Evolutionary conservation across 2,329 filamentous ascomycete genomes (phyloP).

Genomic region (Calonectria pteridis): DNA sequence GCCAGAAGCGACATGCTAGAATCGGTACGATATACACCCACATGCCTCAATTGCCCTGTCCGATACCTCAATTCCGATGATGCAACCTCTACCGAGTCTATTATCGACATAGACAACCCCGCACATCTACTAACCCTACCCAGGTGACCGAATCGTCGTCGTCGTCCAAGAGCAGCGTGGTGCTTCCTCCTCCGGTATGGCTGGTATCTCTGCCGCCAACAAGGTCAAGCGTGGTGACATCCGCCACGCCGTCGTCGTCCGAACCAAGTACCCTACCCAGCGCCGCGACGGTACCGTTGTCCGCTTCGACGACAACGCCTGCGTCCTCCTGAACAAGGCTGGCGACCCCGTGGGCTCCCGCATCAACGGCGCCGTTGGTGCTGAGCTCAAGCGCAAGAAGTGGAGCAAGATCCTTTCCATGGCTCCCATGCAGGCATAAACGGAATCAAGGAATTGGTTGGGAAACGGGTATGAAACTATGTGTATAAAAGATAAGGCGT

Average conservation of each 20-base stretch:
- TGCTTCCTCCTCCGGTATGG: constrained; percentile 77
- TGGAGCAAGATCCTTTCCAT: constrained; percentile 99
- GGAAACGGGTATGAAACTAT: constrained; percentile 2
- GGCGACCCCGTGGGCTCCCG: constrained; percentile 95
- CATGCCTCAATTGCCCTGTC: neutral
- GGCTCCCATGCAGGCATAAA: constrained; percentile 77
- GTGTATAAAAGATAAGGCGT: constrained; percentile 33
- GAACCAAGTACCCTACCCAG: constrained; percentile 89
- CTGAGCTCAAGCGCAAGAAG: constrained; percentile 89
- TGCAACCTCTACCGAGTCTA: neutral
- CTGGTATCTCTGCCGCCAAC: constrained; percentile 80
- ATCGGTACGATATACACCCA: constrained; percentile 74
- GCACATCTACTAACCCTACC: constrained; percentile 3
- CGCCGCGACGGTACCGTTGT: constrained; percentile 90
- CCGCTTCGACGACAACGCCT: constrained; percentile 97
- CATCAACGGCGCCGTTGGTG: constrained; percentile 91
- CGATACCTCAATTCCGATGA: constrained; percentile 2
- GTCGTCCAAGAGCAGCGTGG: constrained; percentile 98
- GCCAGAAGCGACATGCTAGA: constrained; percentile 88
- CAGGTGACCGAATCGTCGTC: constrained; percentile 96
- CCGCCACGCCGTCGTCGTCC: constrained; percentile 93
- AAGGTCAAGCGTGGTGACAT: constrained; percentile 98
- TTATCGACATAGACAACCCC: neutral
- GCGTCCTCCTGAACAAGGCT: constrained; percentile 95
- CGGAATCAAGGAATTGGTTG: neutral